Evolutionary conservation across 2,329 filamentous ascomycete genomes (phyloP), one percentile per base, ranked within the genome.

Genomic region (Colletotrichum scovillei): DNA sequence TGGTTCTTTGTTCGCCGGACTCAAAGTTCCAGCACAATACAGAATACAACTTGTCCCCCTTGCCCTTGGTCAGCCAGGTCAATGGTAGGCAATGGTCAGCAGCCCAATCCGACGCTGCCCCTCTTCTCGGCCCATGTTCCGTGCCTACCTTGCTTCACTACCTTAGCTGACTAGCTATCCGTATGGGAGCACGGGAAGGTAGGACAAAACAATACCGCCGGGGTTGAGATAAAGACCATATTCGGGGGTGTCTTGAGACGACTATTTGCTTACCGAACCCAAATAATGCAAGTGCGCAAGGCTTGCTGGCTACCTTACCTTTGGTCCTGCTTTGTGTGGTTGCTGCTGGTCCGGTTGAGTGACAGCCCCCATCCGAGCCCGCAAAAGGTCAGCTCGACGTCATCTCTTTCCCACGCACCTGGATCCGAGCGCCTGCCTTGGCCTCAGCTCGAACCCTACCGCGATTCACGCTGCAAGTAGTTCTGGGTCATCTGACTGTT

Each of bases 261-360:
- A 49, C 42, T 49, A 12, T 24, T 63, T 63, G 11, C n/a, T 63
- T 55, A 63, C 62, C 62, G 46, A 63, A 55, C 62, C 62, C 62
- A 63, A 63, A 38, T 24, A 16, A 24, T 35, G n/a, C 30, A 35
- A 26, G 62, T 38, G 46, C 68, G 30, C 56, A 67, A 67, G 63
- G 63, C 68, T 69, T 69, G 46, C 35, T 42, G 35, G 35, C 35
- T 38, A 12, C 26, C 4, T 4, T 26, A 26, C 26, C 4, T 26
- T 26, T 26, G 26, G 4, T 26, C 3, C 35, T 38, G 38, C 14
- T 42, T 42, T 19, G 38, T 42, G 38, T 42, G 14, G 14, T 42
- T 16, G 14, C 38, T 42, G 38, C 19, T 28, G 28, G 42, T n/a
- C 42, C 42, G 42, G 16, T 4, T n/a, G 16, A 6, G 7, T 49